phyloP scores from a whole-genome alignment of 768 basidiomycete genomes.

The Mycena vulgaris region DNA sequence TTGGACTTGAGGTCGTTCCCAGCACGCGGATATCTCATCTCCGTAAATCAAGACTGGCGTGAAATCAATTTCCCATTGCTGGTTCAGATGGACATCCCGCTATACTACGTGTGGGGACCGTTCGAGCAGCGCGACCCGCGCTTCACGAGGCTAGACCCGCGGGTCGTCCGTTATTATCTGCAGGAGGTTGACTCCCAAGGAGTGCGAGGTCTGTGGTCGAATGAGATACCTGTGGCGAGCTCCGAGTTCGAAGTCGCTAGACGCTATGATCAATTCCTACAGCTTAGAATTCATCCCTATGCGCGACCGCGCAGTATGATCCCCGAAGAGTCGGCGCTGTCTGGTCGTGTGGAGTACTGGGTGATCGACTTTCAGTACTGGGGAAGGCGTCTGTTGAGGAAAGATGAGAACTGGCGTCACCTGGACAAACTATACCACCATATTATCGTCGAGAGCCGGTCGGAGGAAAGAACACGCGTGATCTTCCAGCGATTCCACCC shows the following conservation, averaged over 20 bases:
- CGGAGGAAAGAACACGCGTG: not conserved
- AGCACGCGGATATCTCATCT: not conserved
- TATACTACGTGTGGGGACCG: not conserved
- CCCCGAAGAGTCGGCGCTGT: not conserved
- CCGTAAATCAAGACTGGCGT: not conserved
- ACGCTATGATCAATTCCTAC: not conserved
- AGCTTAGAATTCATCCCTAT: not conserved
- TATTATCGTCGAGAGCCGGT: not conserved
- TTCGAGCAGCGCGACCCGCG: not conserved
- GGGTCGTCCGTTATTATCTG: not conserved
- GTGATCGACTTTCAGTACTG: not conserved
- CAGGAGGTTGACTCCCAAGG: accelerated
- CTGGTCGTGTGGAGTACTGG: not conserved
- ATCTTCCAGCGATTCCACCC: slow-evolving; percentile 6
- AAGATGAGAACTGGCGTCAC: not conserved
- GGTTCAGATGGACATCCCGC: not conserved
- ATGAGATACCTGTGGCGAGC: not conserved
- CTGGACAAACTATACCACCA: not conserved
- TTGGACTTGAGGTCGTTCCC: not conserved
- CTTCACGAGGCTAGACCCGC: not conserved
- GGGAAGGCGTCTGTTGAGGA: not conserved
- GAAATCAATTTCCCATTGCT: not conserved
- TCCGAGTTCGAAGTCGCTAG: not conserved
- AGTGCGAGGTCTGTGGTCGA: not conserved
- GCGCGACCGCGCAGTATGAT: accelerated